Conservation (phyloP, 257 asterid species). For the Rubia yunnanensis region DNA sequence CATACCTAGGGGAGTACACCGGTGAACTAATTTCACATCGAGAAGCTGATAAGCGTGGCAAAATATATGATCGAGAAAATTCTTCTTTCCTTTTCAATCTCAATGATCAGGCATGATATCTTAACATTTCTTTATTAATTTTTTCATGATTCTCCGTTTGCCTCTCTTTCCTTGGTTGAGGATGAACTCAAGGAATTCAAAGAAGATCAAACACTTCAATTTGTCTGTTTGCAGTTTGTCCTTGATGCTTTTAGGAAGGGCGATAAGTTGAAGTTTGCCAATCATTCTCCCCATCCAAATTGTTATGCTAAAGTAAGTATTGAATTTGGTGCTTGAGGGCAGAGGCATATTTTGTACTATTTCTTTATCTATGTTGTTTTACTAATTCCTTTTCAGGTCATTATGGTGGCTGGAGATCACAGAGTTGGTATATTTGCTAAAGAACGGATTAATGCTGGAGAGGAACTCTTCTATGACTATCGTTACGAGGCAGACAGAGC, state of each 20-base stretch:
- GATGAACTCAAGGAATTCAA: background rate
- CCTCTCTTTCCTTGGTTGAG: background rate
- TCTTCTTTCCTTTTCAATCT: slow-evolving; percentile 87
- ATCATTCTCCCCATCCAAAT: slow-evolving; percentile 89
- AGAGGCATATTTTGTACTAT: background rate
- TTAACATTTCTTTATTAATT: background rate
- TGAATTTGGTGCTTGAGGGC: background rate
- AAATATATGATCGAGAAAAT: slow-evolving; percentile 91
- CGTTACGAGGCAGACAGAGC: slow-evolving; percentile 75
- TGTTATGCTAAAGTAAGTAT: slow-evolving; percentile 82
- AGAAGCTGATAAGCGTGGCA: slow-evolving; percentile 99
- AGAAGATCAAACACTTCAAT: background rate
- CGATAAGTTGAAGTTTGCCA: slow-evolving; percentile 85
- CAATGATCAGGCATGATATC: slow-evolving; percentile 66
- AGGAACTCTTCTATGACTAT: slow-evolving; percentile 84
- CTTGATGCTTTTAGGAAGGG: slow-evolving; percentile 89
- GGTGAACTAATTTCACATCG: slow-evolving; percentile 93
- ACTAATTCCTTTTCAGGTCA: slow-evolving; percentile 47
- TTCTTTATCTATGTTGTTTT: background rate
- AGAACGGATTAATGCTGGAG: slow-evolving; percentile 72
- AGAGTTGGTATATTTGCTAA: slow-evolving; percentile 87
- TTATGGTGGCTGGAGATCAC: slow-evolving; percentile 91
- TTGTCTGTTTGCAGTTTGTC: slow-evolving; percentile 56
- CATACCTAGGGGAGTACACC: slow-evolving; percentile 94
- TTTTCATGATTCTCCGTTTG: background rate